Evolutionary conservation across 768 basidiomycete species (phyloP).

Genomic region (Fibroporia radiculosa): DNA sequence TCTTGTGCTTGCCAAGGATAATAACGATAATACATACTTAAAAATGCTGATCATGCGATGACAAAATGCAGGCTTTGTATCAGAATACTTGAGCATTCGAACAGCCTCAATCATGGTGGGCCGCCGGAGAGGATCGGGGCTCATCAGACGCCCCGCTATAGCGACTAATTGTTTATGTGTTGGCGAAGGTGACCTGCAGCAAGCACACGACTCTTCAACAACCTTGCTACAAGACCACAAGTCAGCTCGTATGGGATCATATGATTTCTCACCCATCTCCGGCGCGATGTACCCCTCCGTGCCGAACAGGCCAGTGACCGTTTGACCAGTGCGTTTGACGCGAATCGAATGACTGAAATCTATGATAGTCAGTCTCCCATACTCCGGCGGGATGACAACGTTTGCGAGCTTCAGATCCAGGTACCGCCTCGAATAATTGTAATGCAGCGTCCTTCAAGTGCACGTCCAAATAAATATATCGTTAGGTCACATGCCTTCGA

Average conservation of each 20-base stretch:
- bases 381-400: not conserved
- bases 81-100: not conserved
- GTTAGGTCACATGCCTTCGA: too few relatives aligned
- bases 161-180: not conserved
- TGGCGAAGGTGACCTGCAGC: not conserved
- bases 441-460: not conserved
- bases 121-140: not conserved
- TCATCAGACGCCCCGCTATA: not conserved
- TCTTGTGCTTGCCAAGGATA: too few relatives aligned
- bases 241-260: not conserved
- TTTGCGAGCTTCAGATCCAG: constrained; percentile 1
- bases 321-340: not conserved
- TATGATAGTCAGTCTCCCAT: not conserved
- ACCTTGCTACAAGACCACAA: not conserved
- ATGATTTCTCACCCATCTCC: not conserved
- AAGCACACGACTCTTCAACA: not conserved
- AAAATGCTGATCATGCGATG: too few relatives aligned
- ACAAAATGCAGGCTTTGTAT: too few relatives aligned
- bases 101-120: not conserved
- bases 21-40: too few relatives aligned
- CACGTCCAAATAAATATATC: too few relatives aligned
- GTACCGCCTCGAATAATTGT: not conserved
- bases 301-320: not conserved
- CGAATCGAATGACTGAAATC: not conserved
- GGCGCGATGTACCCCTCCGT: not conserved